Evolutionary conservation across 2,329 filamentous ascomycete species (phyloP).

Genomic region (Fusarium globosum): DNA sequence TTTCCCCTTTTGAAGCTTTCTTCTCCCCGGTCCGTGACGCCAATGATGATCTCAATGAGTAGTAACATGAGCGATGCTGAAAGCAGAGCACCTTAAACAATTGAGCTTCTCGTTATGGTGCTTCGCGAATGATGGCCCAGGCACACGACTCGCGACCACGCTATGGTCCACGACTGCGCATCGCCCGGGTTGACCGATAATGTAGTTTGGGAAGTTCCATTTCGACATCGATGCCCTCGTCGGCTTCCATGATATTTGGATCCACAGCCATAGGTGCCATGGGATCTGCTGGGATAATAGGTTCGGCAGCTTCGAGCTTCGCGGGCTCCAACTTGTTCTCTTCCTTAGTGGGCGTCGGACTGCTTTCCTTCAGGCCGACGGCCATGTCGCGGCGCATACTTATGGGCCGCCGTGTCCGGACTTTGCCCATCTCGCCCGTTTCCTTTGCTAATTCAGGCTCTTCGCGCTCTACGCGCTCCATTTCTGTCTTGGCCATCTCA

Average conservation of each 20-base stretch:
- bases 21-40: slow-evolving; percentile 33
- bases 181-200: slow-evolving; percentile 56
- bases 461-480: slow-evolving; percentile 65
- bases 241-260: slow-evolving; percentile 51
- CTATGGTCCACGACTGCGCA: slow-evolving; percentile 49
- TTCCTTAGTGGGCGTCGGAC: slow-evolving; percentile 38
- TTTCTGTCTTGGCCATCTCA: slow-evolving; percentile 69
- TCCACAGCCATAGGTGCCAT: slow-evolving; percentile 50
- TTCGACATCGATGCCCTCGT: slow-evolving; percentile 56
- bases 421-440: slow-evolving; percentile 53
- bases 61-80: slow-evolving; percentile 20
- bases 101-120: slow-evolving; percentile 11
- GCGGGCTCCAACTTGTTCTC: slow-evolving; percentile 41
- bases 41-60: slow-evolving; percentile 32
- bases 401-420: slow-evolving; percentile 63
- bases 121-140: slow-evolving; percentile 36
- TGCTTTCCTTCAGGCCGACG: slow-evolving; percentile 45
- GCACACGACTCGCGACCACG: slow-evolving; percentile 35
- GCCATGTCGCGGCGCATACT: slow-evolving; percentile 62
- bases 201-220: slow-evolving; percentile 53
- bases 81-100: neutral
- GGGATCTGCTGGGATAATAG: slow-evolving; percentile 19
- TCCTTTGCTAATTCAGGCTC: slow-evolving; percentile 58
- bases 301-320: slow-evolving; percentile 42
- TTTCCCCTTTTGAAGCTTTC: neutral